Evolutionary conservation across 306 rosid genomes (phyloP).

Genomic region (Rosa chinensis): DNA sequence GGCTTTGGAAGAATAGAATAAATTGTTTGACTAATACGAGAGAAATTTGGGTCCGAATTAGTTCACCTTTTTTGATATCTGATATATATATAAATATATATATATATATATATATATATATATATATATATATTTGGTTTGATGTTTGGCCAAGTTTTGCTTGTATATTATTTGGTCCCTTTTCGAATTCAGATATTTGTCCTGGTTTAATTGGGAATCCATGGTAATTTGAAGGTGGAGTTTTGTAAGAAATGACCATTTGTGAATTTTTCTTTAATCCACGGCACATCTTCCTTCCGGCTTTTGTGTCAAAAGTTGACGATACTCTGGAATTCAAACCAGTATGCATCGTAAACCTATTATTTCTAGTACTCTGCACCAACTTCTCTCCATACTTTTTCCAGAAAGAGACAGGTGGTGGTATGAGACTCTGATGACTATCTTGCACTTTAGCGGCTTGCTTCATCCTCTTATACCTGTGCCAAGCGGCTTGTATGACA

Average conservation of each 20-base stretch:
- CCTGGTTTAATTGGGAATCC: not conserved
- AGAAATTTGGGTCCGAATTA: not conserved
- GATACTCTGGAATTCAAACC: not conserved
- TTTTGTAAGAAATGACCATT: not conserved
- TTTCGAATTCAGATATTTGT: not conserved
- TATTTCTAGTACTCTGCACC: not conserved
- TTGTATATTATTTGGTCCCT: not conserved
- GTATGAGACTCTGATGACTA: not conserved
- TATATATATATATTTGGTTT: too few species aligned
- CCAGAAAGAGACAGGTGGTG: not conserved
- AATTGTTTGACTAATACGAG: slow-evolving; percentile 3
- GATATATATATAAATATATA: too few species aligned
- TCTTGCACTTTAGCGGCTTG: not conserved
- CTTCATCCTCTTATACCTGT: not conserved
- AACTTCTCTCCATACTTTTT: not conserved
- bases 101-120: too few species aligned
- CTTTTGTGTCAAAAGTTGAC: not conserved
- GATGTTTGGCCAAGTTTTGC: slow-evolving; percentile 7
- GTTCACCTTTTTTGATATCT: not conserved
- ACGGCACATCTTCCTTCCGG: not conserved
- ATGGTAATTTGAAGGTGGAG: not conserved
- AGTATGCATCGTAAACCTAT: not conserved
- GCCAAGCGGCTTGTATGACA: not conserved
- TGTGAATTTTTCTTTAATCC: not conserved
- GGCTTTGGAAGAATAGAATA: slow-evolving; percentile 48